Base-by-base conservation (phyloP, 2,329 filamentous ascomycete genomes). In the Sarocladiaceae sp. region DNA sequence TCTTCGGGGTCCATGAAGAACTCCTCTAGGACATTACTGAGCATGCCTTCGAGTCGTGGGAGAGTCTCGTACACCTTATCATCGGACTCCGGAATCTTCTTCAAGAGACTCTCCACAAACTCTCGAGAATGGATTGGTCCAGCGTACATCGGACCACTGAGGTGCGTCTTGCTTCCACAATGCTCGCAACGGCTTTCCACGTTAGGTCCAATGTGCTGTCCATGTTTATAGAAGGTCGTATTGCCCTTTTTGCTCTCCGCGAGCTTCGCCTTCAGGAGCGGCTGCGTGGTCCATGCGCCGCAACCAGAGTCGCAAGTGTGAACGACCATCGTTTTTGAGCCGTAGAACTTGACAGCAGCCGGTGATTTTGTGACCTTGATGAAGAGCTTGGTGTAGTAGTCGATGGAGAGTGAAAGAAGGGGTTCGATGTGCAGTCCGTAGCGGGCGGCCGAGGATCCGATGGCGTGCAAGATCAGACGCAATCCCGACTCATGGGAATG, bases 81-180 rank as follows among this genome's bases (percentile, higher is more conserved):
- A 39, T 89, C 78, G 1, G 80, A 77, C 3, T 71, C 66, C 1
- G 87, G 81, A 7, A 95, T 72, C 46, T 83, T 76, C 33, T 81
- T 76, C 13, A 98, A 72, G 19, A 98, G 81, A 45, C 78, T 78
- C 56, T 85, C 77, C 49, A 98, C 80, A 58, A 96, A 98, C 2
- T 81, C 78, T 6, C 80, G 75, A 34, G 89, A 89, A 64, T 98
- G 93, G 7, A 98, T 69, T 16, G 85, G 85, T 1, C 93, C 93
- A 26, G 80, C 90, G 68, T 90, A 98, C 91, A 98, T 97, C 1
- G 93, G 93, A 2, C 93, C 93, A 4, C 82, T 85, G 12, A 97
- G 63, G 62, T 97, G 93, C 65, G 84, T 94, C 59, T 85, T 91
- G 58, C 77, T 81, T 7, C 84, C 86, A 59, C 93, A 98, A 61